A percentile compares a stretch with the other conserved stretches of the same genome.
These are phyloP conservation scores for Secale cereale DNA, from an alignment of 176 grass and related monocot species.

Conservation along the genomic window DNA sequence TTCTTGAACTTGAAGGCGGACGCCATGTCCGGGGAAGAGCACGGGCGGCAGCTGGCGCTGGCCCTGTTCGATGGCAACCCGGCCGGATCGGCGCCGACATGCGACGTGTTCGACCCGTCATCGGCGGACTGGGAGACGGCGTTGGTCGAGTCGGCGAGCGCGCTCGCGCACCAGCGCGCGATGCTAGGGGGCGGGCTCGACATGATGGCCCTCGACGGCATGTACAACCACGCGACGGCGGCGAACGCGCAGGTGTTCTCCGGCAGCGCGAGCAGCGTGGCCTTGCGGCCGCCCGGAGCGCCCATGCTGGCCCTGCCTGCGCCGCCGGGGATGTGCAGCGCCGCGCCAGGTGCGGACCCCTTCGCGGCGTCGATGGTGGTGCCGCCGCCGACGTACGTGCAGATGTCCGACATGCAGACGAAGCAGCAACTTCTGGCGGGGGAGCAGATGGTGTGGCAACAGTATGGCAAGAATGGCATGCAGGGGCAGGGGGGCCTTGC, in stretches of 20 bases:
- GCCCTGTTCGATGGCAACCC: constrained; percentile 50
- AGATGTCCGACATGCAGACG: constrained; percentile 84
- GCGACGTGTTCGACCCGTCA: constrained; percentile 39
- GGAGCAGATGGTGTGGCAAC: constrained; percentile 67
- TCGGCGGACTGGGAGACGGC: constrained; percentile 64
- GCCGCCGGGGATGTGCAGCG: not conserved
- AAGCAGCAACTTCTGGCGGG: constrained; percentile 55
- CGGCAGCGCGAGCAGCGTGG: constrained; percentile 72
- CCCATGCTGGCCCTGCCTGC: constrained; percentile 60
- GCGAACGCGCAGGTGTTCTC: constrained; percentile 6
- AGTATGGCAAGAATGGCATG: constrained; percentile 56
- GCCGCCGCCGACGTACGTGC: constrained; percentile 69
- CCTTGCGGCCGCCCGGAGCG: constrained; percentile 7
- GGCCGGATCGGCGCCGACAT: constrained; percentile 16
- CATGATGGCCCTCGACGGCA: constrained; percentile 73
- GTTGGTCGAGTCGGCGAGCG: constrained; percentile 65
- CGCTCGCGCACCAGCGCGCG: constrained; percentile 43
- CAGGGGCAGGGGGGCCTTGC: constrained; percentile 32
- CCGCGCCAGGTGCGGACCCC: constrained; percentile 13
- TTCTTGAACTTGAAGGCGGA: constrained; percentile 63
- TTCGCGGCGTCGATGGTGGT: constrained; percentile 58
- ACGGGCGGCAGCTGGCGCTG: constrained; percentile 55
- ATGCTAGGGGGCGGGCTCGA: constrained; percentile 59
- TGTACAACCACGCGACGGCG: constrained; percentile 49
- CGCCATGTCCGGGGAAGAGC: constrained; percentile 43